phyloP scores from a whole-genome alignment of 2,329 filamentous ascomycete species.

The Aspergillus terreus region DNA sequence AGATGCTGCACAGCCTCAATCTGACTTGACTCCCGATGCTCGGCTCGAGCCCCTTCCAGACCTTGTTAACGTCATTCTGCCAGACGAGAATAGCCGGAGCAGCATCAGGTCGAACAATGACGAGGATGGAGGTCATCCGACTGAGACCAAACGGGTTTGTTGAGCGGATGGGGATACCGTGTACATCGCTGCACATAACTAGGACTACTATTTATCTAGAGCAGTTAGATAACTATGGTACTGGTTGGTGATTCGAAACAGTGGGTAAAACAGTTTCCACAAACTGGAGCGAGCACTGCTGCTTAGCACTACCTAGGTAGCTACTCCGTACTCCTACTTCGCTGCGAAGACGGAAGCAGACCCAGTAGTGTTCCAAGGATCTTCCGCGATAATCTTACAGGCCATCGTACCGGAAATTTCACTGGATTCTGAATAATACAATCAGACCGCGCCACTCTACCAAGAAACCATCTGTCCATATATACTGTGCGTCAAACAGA shows the following conservation, averaged over 20 bases:
- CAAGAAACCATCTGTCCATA: too few species aligned
- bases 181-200: too few species aligned
- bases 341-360: background rate
- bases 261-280: too few species aligned
- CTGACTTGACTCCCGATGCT: conserved; percentile 10
- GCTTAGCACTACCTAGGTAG: too few species aligned
- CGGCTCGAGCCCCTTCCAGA: background rate
- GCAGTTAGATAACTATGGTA: too few species aligned
- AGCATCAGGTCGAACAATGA: background rate
- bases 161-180: too few species aligned
- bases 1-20: conserved; percentile 30
- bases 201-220: too few species aligned
- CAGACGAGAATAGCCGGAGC: conserved; percentile 5
- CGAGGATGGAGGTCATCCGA: conserved; percentile 12
- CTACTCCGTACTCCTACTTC: background rate
- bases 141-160: background rate
- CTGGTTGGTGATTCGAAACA: too few species aligned
- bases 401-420: conserved; percentile 1
- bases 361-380: conserved; percentile 16
- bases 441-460: too few species aligned
- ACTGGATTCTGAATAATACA: background rate
- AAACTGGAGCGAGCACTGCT: too few species aligned
- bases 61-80: conserved; percentile 14
- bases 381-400: background rate
- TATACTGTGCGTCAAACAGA: too few species aligned